Evolutionary conservation across 1,284 basidiomycete genomes (phyloP).

Genomic region (Cryptococcus depauperatus): DNA sequence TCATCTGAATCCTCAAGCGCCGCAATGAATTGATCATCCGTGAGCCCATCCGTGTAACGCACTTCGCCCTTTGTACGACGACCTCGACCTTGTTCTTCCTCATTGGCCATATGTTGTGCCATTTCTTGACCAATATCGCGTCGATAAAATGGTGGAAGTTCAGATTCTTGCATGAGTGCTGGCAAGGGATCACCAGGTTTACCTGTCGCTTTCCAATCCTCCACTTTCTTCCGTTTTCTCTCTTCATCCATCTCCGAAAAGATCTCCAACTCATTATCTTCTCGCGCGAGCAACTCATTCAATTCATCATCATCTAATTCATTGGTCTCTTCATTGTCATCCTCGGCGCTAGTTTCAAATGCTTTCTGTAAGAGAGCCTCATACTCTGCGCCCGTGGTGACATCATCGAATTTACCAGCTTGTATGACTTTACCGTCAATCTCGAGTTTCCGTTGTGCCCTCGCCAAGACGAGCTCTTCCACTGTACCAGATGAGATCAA

Average conservation of each 20-base stretch:
- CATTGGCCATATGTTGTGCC: conserved; percentile 41
- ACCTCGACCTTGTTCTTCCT: conserved; percentile 70
- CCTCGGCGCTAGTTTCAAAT: conserved; percentile 55
- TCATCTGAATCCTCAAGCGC: conserved; percentile 69
- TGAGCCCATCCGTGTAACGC: conserved; percentile 88
- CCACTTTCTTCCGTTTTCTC: conserved; percentile 62
- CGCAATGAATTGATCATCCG: conserved; percentile 88
- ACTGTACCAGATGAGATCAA: conserved; percentile 98
- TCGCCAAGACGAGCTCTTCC: conserved; percentile 92
- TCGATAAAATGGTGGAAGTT: conserved; percentile 88
- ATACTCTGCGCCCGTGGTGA: conserved; percentile 94
- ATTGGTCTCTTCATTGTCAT: conserved; percentile 84
- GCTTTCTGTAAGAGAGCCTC: conserved; percentile 78
- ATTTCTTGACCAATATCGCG: conserved; percentile 48
- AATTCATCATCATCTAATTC: conserved; percentile 97
- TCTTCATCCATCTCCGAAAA: conserved; percentile 82
- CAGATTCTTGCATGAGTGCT: conserved; percentile 75
- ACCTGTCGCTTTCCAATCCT: conserved; percentile 66
- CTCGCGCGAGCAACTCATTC: conserved; percentile 84
- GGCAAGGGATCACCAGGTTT: conserved; percentile 71
- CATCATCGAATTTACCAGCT: conserved; percentile 98
- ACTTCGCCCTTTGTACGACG: conserved; percentile 75
- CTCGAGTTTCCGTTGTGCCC: conserved; percentile 93
- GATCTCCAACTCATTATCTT: conserved; percentile 66
- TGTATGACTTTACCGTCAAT: conserved; percentile 99